Base-by-base conservation (phyloP, 306 rosid genomes). In the Gillenia trifoliata region DNA sequence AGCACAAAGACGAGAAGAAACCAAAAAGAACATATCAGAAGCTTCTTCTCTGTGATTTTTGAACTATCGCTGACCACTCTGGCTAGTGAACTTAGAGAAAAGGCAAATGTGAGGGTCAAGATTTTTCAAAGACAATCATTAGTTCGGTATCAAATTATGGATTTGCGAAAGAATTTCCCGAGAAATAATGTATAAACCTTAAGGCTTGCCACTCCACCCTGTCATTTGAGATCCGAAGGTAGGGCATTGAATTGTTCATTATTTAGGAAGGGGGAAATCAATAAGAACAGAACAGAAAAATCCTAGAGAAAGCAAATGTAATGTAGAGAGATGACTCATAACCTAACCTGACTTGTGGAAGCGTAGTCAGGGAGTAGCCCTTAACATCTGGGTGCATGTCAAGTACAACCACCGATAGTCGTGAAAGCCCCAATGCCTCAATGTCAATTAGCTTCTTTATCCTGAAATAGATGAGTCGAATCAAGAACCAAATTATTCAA, bases 271-370 rank as follows among this genome's bases (percentile, higher is more conserved):
- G 63, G 22, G 26, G 34, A 41, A 47, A 13, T 3, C 3, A 6
- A 25, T 6, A 7, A 9, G 3, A n/a, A 1, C 8, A 0, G 26
- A 9, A 16, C 12, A 5, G 11, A 47, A 19, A 25, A 11, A 59
- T 62, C 50, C 55, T 4, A 57, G 38, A 63, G 38, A 64, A 20
- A 68, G 59, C 3, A 17, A 20, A 50, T 29, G 29, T 23, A 25
- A 19, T 17, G 41, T 28, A 7, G 10, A 17, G 6, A n/a, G 49
- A 56, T 23, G 17, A 19, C 26, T 45, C 31, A 72, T 19, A 64
- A 74, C 36, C 86, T 78, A 70, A 91, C 98, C 97, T 91, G 93
- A 93, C 94, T 93, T 93, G 98, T 68, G 98, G 98, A 81, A 93
- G 96, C 22, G 92, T 84, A 36, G 89, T 80, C 84, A 90, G 75